These are phyloP conservation scores for Groenewaldozyma auringiensis DNA, from an alignment of 1,139 yeast genomes.

Conservation along the genomic window DNA sequence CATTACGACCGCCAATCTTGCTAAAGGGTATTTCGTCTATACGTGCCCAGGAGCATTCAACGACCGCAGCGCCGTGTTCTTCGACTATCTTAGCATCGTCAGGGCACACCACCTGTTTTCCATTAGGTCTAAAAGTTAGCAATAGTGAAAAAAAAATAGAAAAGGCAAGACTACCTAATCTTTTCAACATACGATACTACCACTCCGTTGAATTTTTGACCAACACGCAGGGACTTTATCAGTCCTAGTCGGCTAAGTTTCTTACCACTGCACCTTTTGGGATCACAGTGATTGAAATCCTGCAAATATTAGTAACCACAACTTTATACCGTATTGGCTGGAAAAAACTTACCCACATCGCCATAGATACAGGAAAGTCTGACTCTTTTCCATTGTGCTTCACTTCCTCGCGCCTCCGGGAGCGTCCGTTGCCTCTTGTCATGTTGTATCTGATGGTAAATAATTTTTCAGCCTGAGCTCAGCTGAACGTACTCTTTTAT, in stretches of 20 bases:
- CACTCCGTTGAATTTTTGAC: conserved; percentile 85
- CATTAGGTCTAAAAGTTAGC: conserved; percentile 53
- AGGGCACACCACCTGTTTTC: conserved; percentile 86
- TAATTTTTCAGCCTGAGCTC: no score
- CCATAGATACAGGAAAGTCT: conserved; percentile 34
- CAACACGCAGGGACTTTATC: conserved; percentile 69
- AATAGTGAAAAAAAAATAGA: background rate
- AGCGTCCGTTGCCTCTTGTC: background rate
- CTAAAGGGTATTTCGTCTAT: conserved; percentile 89
- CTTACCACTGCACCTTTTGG: conserved; percentile 95
- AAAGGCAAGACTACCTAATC: no score
- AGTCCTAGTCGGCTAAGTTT: conserved; percentile 83
- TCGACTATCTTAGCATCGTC: conserved; percentile 74
- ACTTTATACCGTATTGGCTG: background rate
- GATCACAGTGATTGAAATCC: conserved; percentile 98
- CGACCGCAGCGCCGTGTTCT: conserved; percentile 84
- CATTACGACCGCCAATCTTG: conserved; percentile 87
- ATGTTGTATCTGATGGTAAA: no score
- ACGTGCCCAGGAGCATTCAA: conserved; percentile 98
- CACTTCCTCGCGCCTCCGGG: background rate
- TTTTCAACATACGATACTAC: conserved; percentile 61
- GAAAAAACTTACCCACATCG: conserved; percentile 34
- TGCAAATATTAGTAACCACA: conserved; percentile 11
- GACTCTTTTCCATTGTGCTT: background rate
- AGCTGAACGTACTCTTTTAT: no score